Evolutionary conservation across 2,329 filamentous ascomycete genomes (phyloP), one percentile per base, ranked within the genome.

Genomic region (Knufia petricola): DNA sequence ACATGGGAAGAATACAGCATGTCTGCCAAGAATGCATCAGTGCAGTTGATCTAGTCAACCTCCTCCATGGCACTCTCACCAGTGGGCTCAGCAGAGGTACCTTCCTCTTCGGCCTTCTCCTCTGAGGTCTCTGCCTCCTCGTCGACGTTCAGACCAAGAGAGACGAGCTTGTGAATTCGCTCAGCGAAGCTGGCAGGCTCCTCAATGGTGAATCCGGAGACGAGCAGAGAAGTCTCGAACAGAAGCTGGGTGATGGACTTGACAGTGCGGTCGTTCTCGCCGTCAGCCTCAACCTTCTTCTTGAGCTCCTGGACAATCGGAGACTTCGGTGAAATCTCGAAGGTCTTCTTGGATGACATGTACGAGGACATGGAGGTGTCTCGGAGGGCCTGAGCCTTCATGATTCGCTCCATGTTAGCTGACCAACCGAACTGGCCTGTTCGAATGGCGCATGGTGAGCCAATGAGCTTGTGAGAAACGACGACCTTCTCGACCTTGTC

Each of bases 281-380:
- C 92, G 64, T 98, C 92, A 52, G 83, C 69, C 80, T 96, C 92
- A 55, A 96, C 87, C 87, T 98, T 98, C 77, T 85, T 88, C 87
- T 94, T 95, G 66, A 98, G 84, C 81, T 96, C 92, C 82, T 94
- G 85, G 78, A 98, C 82, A 73, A 98, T 98, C 59, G 87, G 69
- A 63, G 87, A 95, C 80, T 92, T 90, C 71, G 92, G 92, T n/a
- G 92, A 96, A 74, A 98, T 96, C 79, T 98, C 92, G 62, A 98
- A 96, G 26, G 92, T 98, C 87, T 98, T 98, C 89, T 98, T 98
- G 69, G 90, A 96, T 59, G 87, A 94, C 92, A 98, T 98, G 86
- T 98, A 98, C 63, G 87, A 94, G 74, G 81, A 87, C 92, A 98
- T 98, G 65, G 89, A 95, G 61, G 92, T 98, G 77, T 98, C 92